These are phyloP conservation scores for Glycine tomentella DNA, from an alignment of 306 rosid species.

Conservation along the genomic window DNA sequence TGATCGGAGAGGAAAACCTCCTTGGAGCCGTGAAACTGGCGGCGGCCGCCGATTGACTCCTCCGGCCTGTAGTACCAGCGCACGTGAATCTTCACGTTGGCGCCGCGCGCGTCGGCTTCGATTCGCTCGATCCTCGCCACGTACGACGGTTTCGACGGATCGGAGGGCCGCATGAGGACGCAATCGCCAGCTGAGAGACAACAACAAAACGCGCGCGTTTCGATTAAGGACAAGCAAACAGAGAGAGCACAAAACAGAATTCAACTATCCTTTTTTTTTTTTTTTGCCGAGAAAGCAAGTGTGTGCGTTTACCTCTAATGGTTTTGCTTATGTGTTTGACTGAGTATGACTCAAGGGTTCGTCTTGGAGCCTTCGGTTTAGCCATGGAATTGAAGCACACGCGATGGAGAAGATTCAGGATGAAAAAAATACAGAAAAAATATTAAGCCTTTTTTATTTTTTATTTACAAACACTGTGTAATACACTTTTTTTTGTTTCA, in stretches of 20 bases:
- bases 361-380: constrained; percentile 85
- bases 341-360: constrained; percentile 92
- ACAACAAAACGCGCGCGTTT: background rate
- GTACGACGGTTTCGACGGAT: constrained; percentile 81
- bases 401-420: constrained; percentile 28
- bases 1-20: constrained; percentile 97
- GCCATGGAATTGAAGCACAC: constrained; percentile 59
- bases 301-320: constrained; percentile 61
- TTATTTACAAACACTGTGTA: background rate
- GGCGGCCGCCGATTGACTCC: constrained; percentile 97
- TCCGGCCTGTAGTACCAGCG: constrained; percentile 99
- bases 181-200: constrained; percentile 79
- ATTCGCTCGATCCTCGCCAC: constrained; percentile 95
- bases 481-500: background rate
- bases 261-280: no score
- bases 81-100: constrained; percentile 84
- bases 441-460: no score
- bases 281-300: background rate
- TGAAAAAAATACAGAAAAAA: no score
- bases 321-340: constrained; percentile 87
- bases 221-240: background rate
- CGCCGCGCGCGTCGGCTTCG: constrained; percentile 93
- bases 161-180: constrained; percentile 91
- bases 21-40: constrained; percentile 97
- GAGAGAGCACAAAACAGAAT: constrained; percentile 1